These are phyloP conservation scores for Coemansia sp. DNA, from an alignment of 192 early-diverging fungal genomes.

Conservation along the genomic window DNA sequence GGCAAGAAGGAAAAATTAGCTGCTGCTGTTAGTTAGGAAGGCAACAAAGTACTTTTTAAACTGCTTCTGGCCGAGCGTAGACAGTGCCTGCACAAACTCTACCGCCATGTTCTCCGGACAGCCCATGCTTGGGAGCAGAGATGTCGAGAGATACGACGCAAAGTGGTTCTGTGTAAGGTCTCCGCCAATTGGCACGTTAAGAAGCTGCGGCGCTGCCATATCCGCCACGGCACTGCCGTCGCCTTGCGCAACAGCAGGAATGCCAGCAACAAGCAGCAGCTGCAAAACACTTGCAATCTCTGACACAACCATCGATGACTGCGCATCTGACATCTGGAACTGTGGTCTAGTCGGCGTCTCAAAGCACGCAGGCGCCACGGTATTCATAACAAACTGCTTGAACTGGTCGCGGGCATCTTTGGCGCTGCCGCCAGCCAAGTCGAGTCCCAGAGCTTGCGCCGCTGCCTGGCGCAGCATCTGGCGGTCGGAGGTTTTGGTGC, in stretches of 20 bases:
- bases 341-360: slow-evolving; percentile 71
- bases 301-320: slow-evolving; percentile 64
- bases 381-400: slow-evolving; percentile 73
- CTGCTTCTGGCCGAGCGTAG: slow-evolving; percentile 62
- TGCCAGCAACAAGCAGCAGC: slow-evolving; percentile 47
- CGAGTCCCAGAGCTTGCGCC: slow-evolving; percentile 25
- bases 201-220: slow-evolving; percentile 32
- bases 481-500: slow-evolving; percentile 3
- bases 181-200: slow-evolving; percentile 32
- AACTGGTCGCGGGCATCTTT: slow-evolving; percentile 54
- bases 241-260: slow-evolving; percentile 29
- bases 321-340: slow-evolving; percentile 77
- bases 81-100: slow-evolving; percentile 75
- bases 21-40: slow-evolving; percentile 27
- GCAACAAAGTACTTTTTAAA: slow-evolving; percentile 70
- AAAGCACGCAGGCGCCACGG: slow-evolving; percentile 74
- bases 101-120: slow-evolving; percentile 65
- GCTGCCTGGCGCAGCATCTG: slow-evolving; percentile 28
- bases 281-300: slow-evolving; percentile 55
- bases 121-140: slow-evolving; percentile 40
- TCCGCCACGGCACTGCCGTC: slow-evolving; percentile 23
- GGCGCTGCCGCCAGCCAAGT: slow-evolving; percentile 18
- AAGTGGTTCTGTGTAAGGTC: slow-evolving; percentile 47
- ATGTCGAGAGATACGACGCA: slow-evolving; percentile 36
- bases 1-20: not conserved